phyloP scores from a whole-genome alignment of 2,329 filamentous ascomycete species.

The Ophiostoma novo-ulmi region DNA sequence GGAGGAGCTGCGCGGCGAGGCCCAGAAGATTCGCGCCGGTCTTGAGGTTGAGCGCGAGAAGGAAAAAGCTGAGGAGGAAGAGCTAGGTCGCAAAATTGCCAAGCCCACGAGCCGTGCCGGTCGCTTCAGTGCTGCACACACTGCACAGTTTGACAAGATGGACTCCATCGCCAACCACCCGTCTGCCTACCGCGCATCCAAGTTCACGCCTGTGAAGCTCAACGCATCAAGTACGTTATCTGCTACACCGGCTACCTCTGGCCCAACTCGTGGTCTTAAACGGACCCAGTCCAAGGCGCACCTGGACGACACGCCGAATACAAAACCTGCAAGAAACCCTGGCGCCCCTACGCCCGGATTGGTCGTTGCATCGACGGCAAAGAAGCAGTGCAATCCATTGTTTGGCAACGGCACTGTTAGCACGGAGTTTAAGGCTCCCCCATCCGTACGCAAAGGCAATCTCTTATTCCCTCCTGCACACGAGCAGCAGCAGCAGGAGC shows the following conservation, averaged over 20 bases:
- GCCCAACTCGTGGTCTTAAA: conserved; percentile 42
- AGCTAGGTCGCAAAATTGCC: conserved; percentile 63
- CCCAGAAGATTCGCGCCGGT: conserved; percentile 63
- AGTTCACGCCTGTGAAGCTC: conserved; percentile 46
- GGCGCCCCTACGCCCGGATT: not conserved
- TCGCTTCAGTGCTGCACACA: conserved; percentile 80
- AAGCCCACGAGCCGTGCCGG: conserved; percentile 70
- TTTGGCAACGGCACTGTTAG: conserved; percentile 31
- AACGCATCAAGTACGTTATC: not conserved
- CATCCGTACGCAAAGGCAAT: conserved; percentile 28
- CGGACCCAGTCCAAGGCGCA: conserved; percentile 53
- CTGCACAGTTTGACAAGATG: conserved; percentile 93
- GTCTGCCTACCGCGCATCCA: conserved; percentile 65
- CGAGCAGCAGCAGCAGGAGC: conserved; percentile 19
- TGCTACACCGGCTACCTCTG: conserved; percentile 18
- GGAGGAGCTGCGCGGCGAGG: conserved; percentile 66
- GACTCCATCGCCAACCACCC: conserved; percentile 87
- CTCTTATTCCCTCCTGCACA: conserved; percentile 26
- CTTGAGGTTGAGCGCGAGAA: conserved; percentile 58
- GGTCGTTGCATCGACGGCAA: conserved; percentile 26
- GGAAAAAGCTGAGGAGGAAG: conserved; percentile 42
- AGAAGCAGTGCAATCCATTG: conserved; percentile 30
- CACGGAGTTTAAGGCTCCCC: conserved; percentile 28
- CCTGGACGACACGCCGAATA: conserved; percentile 51
- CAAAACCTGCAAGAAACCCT: conserved; percentile 33